Base-by-base conservation (phyloP, 2,329 filamentous ascomycete species). In the Fusarium sp. region DNA sequence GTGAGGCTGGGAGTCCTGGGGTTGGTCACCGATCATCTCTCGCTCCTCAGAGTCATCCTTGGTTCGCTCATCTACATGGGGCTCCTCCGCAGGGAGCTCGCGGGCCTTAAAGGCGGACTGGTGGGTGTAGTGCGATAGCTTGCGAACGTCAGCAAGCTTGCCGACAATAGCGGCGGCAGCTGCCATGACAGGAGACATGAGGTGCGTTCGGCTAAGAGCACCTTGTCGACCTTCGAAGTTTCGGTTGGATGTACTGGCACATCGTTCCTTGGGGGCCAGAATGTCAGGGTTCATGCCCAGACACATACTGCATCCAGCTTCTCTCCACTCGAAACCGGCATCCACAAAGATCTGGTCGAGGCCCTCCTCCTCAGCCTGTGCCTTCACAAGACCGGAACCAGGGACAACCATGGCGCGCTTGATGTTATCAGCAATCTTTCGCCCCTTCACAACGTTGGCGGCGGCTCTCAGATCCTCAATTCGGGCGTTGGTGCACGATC, bases 231-330 rank as follows among this genome's bases (percentile, higher is more conserved):
- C 96, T 82, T 98, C 96, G 76, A 98, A 98, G 84, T 98, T 98
- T 77, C 96, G 93, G 85, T 98, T 98, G 71, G 94, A 97, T 54
- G 96, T 98, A 80, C 92, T 95, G 45, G 96, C 96, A 81, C 96
- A 98, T 78, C 96, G 92, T 84, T 99, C 96, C 81, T 92, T 89
- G 59, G 96, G 95, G 4, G 94, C 91, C 50, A 98, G 89, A 72
- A 99, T 98, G 81, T 99, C 96, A 0, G 96, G 95, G 86, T 99
- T 99, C 95, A 99, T 99, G 81, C 96, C 96, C 61, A 99, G 88
- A 81, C 96, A 98, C 96, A 99, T 99, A 71, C 94, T 97, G 89
- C 96, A 99, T 54, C 96, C 96, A 74, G 96, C 96, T 85, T 99
- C 96, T 80, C 96, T 91, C 95, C 95, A 98, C 82, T 98, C 95